phyloP scores from a whole-genome alignment of 2,329 filamentous ascomycete genomes.

The Huntiella bhutanensis region DNA sequence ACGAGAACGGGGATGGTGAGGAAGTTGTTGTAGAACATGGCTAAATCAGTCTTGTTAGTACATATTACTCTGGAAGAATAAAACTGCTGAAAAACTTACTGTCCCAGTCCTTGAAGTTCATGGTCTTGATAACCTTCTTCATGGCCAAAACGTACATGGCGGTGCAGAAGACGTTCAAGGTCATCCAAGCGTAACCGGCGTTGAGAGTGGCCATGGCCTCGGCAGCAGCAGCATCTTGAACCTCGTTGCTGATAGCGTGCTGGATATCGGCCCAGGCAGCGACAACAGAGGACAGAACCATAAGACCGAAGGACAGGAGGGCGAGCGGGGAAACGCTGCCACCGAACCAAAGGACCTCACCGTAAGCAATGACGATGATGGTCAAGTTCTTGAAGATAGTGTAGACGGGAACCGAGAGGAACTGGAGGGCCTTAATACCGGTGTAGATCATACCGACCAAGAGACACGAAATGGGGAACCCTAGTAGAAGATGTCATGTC shows the following conservation, averaged over 20 bases:
- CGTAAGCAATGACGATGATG: constrained; percentile 95
- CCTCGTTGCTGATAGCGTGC: constrained; percentile 52
- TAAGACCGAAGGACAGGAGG: constrained; percentile 84
- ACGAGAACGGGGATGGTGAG: constrained; percentile 87
- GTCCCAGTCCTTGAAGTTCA: constrained; percentile 99
- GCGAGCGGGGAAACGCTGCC: constrained; percentile 75
- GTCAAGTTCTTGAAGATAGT: constrained; percentile 99
- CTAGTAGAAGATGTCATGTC: constrained; percentile 24
- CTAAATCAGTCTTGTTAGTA: constrained; percentile 27
- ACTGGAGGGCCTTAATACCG: constrained; percentile 85
- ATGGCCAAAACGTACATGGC: constrained; percentile 79
- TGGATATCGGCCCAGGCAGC: constrained; percentile 96
- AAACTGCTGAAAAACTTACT: constrained; percentile 41
- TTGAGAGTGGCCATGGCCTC: constrained; percentile 76
- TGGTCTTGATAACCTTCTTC: constrained; percentile 97
- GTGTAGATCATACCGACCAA: constrained; percentile 99
- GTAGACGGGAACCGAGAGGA: constrained; percentile 92
- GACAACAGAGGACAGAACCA: constrained; percentile 87
- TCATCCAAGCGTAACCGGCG: constrained; percentile 93
- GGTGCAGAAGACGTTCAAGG: constrained; percentile 87
- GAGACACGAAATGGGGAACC: constrained; percentile 90
- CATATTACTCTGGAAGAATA: constrained; percentile 14
- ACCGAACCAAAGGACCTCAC: constrained; percentile 95
- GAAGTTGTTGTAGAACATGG: constrained; percentile 99
- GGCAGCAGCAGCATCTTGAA: constrained; percentile 39